phyloP scores from a whole-genome alignment of 805 yeast genomes.

The Saturnispora hagleri region DNA sequence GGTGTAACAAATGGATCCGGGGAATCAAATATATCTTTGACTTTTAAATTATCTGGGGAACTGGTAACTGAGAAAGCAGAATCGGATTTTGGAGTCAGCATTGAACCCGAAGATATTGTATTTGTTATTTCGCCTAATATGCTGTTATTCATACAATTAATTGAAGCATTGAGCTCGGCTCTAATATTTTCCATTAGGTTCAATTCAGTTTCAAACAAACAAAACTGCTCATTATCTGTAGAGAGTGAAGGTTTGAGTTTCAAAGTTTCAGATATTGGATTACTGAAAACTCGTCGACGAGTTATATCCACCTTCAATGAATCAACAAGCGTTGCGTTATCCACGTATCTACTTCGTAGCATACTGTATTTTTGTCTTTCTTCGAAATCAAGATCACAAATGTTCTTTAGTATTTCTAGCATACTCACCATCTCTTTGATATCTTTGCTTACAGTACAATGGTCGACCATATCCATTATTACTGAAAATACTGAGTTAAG shows the following conservation, averaged over 20 bases:
- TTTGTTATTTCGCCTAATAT: slow-evolving; percentile 13
- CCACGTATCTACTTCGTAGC: background rate
- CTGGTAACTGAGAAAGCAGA: slow-evolving; percentile 1
- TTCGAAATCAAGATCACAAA: slow-evolving; percentile 2
- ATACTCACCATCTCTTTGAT: background rate
- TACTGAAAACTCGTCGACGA: slow-evolving; percentile 9
- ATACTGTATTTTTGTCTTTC: slow-evolving; percentile 2
- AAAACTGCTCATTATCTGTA: background rate
- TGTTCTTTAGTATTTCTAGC: slow-evolving; percentile 8
- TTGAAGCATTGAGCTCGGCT: background rate
- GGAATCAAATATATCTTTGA: slow-evolving; percentile 10
- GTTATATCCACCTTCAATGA: background rate
- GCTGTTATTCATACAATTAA: slow-evolving; percentile 18
- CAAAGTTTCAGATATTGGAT: slow-evolving; percentile 6
- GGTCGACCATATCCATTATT: slow-evolving; percentile 31
- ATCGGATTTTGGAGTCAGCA: slow-evolving; percentile 14
- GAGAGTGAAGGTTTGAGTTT: background rate
- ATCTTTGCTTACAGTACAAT: slow-evolving; percentile 7
- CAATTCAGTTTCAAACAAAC: slow-evolving; percentile 6
- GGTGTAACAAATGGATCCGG: slow-evolving; percentile 28
- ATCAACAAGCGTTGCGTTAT: background rate
- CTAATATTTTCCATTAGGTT: slow-evolving; percentile 10
- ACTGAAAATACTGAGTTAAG: slow-evolving; percentile 48
- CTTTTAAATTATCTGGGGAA: slow-evolving; percentile 11
- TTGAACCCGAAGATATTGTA: slow-evolving; percentile 15